Percentiles rank a stretch among this genome's conserved stretches.
Evolutionary conservation across 495 filamentous ascomycete genomes (phyloP).

Genomic region (Astrocystis sublimbata): DNA sequence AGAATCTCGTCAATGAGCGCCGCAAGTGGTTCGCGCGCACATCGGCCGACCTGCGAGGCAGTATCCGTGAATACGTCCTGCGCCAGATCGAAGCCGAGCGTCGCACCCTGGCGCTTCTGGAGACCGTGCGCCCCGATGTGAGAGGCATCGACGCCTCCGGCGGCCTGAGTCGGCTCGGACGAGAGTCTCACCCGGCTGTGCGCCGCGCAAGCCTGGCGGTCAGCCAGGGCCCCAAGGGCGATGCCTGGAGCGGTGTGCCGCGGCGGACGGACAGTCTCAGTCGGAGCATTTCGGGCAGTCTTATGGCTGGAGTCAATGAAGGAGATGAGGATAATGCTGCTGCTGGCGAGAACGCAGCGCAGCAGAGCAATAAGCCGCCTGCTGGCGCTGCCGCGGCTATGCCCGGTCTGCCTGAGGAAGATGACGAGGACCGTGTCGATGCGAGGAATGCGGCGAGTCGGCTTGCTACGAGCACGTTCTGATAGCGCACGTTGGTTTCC

Average conservation of each 20-base stretch:
- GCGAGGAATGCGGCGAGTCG: constrained; percentile 92
- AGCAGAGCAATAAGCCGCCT: constrained; percentile 37
- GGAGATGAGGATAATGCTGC: no score
- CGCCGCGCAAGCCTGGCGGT: constrained; percentile 76
- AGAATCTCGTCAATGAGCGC: constrained; percentile 85
- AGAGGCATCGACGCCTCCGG: constrained; percentile 87
- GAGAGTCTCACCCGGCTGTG: constrained; percentile 77
- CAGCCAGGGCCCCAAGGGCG: constrained; percentile 91
- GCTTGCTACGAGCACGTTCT: constrained; percentile 92
- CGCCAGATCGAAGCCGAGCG: constrained; percentile 96
- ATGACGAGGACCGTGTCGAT: constrained; percentile 92
- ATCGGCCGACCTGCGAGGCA: constrained; percentile 71
- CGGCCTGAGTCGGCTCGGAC: constrained; percentile 82
- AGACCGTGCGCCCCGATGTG: constrained; percentile 89
- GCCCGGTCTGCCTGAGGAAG: constrained; percentile 72
- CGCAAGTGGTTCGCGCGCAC: constrained; percentile 90
- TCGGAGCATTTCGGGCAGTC: constrained; percentile 72
- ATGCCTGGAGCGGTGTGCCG: constrained; percentile 95
- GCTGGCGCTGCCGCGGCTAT: constrained; percentile 57
- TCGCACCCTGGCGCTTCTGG: constrained; percentile 85
- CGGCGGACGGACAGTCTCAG: constrained; percentile 74
- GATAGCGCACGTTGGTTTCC: constrained; percentile 18
- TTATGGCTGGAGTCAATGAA: constrained; percentile 49
- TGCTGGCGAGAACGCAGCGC: constrained; percentile 46
- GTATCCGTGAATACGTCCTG: constrained; percentile 87